phyloP scores from a whole-genome alignment of 2,329 filamentous ascomycete genomes.

The Trichoderma sp. region DNA sequence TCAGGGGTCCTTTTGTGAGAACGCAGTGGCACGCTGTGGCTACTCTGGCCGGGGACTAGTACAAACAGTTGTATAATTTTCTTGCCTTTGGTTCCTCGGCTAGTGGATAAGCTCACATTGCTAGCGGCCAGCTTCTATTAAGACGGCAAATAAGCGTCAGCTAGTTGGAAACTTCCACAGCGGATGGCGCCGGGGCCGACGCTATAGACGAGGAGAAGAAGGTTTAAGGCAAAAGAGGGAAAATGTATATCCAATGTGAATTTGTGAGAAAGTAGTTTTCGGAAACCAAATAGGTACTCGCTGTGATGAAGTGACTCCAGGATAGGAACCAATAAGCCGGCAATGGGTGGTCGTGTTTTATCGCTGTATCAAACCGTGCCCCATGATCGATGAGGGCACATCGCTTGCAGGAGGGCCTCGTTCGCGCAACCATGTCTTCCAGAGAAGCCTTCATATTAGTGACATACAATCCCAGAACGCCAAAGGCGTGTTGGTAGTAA shows the following conservation, averaged over 20 bases:
- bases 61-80: background rate
- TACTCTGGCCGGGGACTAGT: background rate
- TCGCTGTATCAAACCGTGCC: background rate
- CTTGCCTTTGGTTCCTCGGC: conserved; percentile 6
- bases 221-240: background rate
- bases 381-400: background rate
- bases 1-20: conserved; percentile 14
- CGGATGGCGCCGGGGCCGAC: background rate
- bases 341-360: background rate
- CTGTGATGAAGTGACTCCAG: background rate
- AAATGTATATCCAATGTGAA: background rate
- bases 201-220: background rate
- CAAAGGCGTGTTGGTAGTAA: background rate
- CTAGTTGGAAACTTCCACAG: background rate
- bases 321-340: background rate
- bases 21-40: background rate
- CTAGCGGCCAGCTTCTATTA: background rate
- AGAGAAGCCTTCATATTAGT: background rate
- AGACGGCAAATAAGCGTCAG: background rate
- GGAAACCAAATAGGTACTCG: too few relatives aligned
- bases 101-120: conserved; percentile 8
- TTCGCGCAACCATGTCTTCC: background rate
- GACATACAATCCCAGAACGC: background rate
- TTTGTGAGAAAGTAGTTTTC: background rate
- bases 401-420: background rate